Conservation (phyloP, 768 basidiomycete genomes). For the Suillus paluster region DNA sequence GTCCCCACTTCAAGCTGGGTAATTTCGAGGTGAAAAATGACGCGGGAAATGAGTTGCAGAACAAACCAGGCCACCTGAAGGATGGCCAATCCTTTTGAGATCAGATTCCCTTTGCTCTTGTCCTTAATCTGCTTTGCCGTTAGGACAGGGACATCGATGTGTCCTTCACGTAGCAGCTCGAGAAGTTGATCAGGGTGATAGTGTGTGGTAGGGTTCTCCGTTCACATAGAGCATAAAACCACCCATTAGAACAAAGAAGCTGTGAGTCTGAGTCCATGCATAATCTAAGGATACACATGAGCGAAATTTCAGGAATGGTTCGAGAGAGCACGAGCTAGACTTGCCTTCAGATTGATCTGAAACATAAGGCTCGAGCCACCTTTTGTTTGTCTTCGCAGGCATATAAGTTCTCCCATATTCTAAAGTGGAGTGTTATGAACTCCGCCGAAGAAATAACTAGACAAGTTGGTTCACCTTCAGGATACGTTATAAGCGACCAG, state of each 20-base stretch:
- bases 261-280: neutral
- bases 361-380: neutral
- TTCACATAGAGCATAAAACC: constrained; percentile 21
- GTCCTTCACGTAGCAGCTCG: neutral
- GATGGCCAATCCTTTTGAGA: constrained; percentile 39
- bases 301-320: too few species aligned
- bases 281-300: neutral
- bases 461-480: too few species aligned
- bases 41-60: constrained; percentile 33
- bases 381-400: neutral
- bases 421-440: neutral
- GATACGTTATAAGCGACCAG: too few species aligned
- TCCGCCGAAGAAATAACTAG: too few species aligned
- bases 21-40: constrained; percentile 27
- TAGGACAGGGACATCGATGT: constrained; percentile 4
- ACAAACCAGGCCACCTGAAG: constrained; percentile 42
- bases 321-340: too few species aligned
- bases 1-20: constrained; percentile 43
- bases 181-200: neutral
- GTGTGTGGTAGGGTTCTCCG: neutral
- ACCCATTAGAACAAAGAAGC: constrained; percentile 14
- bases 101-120: constrained; percentile 36
- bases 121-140: constrained; percentile 22
- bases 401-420: too few species aligned
- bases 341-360: neutral